phyloP scores from a whole-genome alignment of 768 basidiomycete species.

The Pilatotrama ljubarskyi region DNA sequence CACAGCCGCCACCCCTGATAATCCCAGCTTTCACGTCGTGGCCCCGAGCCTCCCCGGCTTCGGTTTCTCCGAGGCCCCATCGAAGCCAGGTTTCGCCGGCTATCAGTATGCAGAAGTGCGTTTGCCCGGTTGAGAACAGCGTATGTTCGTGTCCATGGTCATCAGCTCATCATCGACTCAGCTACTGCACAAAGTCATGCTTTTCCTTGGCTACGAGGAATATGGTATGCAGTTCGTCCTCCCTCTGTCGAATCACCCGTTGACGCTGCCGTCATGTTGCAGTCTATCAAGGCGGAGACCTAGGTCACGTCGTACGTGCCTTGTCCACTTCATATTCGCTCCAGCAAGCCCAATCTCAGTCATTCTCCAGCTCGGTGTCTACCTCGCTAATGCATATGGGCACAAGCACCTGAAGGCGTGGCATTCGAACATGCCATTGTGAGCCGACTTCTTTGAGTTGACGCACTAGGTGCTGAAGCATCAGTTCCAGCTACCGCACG shows the following conservation, averaged over 20 bases:
- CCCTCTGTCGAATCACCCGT: not conserved
- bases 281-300: slow-evolving; percentile 53
- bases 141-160: too few relatives aligned
- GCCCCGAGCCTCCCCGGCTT: slow-evolving; percentile 58
- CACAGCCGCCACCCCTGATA: slow-evolving; percentile 38
- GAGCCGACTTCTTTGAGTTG: slow-evolving; percentile 15
- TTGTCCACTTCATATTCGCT: not conserved
- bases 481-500: not conserved
- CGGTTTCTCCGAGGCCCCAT: slow-evolving; percentile 61
- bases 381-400: slow-evolving; percentile 39
- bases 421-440: slow-evolving; percentile 52
- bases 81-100: slow-evolving; percentile 48
- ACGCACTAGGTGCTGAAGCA: too few relatives aligned
- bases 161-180: not conserved
- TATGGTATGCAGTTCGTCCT: slow-evolving; percentile 21
- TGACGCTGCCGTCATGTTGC: not conserved
- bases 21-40: slow-evolving; percentile 65
- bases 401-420: slow-evolving; percentile 48
- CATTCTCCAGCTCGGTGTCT: slow-evolving; percentile 34
- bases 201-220: slow-evolving; percentile 29
- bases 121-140: not conserved
- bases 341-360: not conserved
- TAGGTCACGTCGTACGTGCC: slow-evolving; percentile 39
- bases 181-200: slow-evolving; percentile 32
- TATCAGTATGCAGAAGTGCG: slow-evolving; percentile 58